Percentiles rank a stretch among this genome's conserved stretches.
phyloP scores from a whole-genome alignment of 192 early-diverging fungal genomes.

The Linnemannia schmuckeri region DNA sequence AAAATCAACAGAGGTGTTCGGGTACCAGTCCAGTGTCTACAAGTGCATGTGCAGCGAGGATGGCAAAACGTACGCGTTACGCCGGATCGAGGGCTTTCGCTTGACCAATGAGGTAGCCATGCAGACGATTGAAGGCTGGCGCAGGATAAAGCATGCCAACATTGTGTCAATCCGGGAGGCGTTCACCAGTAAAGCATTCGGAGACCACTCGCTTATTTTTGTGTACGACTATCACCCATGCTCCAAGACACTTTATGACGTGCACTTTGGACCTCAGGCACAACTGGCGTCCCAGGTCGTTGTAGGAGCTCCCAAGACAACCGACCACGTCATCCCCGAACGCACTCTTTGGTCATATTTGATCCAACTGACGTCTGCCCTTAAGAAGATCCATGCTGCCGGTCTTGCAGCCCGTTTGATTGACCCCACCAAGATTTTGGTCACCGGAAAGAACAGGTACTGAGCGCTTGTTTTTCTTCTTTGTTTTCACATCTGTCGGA shows the following conservation, averaged over 20 bases:
- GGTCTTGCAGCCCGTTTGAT: conserved; percentile 86
- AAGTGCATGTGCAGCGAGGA: conserved; percentile 88
- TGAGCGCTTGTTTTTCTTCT: neutral
- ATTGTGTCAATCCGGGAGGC: conserved; percentile 92
- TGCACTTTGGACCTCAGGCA: conserved; percentile 74
- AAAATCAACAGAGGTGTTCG: conserved; percentile 71
- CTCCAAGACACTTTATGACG: conserved; percentile 75
- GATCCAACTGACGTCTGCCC: conserved; percentile 79
- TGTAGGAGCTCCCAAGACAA: conserved; percentile 44
- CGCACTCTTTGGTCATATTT: conserved; percentile 85
- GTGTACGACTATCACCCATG: conserved; percentile 96
- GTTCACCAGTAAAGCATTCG: conserved; percentile 96
- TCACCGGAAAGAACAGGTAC: conserved; percentile 88
- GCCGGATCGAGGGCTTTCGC: conserved; percentile 86
- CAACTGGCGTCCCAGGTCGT: conserved; percentile 57
- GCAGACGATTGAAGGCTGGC: conserved; percentile 88
- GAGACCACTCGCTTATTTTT: conserved; percentile 95
- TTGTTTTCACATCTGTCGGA: neutral
- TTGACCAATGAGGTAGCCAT: conserved; percentile 87
- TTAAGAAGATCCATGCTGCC: conserved; percentile 86
- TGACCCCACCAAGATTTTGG: conserved; percentile 85
- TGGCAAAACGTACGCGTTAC: conserved; percentile 86
- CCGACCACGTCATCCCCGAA: conserved; percentile 70
- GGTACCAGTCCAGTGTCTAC: conserved; percentile 82
- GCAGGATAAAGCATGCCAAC: conserved; percentile 82